Evolutionary conservation across 768 basidiomycete genomes (phyloP), one percentile per base, ranked within the genome.

Genomic region (Lactifluus rugatus): DNA sequence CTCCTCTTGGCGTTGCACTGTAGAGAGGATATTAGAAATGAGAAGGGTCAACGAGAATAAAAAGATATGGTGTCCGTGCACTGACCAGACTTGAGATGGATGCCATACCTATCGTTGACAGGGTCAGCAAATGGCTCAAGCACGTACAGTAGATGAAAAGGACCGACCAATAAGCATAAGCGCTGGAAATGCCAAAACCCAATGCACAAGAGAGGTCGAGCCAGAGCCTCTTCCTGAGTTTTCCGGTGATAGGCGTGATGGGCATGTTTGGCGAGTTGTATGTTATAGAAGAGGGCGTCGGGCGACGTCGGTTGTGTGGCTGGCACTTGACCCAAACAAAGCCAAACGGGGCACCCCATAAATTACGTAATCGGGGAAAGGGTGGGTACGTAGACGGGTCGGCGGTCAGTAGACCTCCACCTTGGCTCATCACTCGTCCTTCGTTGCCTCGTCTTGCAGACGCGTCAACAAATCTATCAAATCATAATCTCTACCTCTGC

Each of bases 201-300:
- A 94, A 69, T 39, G 82, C 80, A 66, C 81, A 76, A 48, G 81
- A 77, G 62, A 95, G 66, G 70, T 96, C 93, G 62, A 91, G 81
- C 83, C 89, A 89, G 73, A 94, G 83, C 67, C 84, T 79, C 75
- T 94, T 95, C 76, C 93, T 88, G 75, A 94, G 87, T 76, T 82
- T 92, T 71, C 93, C 93, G 52, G 88, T 88, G 73, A 95, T 93
- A 66, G 93, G 92, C 61, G 89, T 85, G 70, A 95, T 87, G 68
- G 89, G 71, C 89, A 92, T 92, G 16, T 21, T 44, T 42, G 41
- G n/a, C 3, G 4, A 58, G 28, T 6, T 5, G 28, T 9, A 31
- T 5, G 28, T 31, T 31, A n/a, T n/a, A n/a, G n/a, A n/a, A n/a
- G n/a, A n/a, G n/a, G n/a, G n/a, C n/a, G n/a, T n/a, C n/a, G n/a